Percentiles rank a stretch among this genome's conserved stretches.
phyloP scores from a whole-genome alignment of 495 filamentous ascomycete genomes.

The Lophium mytilinum region DNA sequence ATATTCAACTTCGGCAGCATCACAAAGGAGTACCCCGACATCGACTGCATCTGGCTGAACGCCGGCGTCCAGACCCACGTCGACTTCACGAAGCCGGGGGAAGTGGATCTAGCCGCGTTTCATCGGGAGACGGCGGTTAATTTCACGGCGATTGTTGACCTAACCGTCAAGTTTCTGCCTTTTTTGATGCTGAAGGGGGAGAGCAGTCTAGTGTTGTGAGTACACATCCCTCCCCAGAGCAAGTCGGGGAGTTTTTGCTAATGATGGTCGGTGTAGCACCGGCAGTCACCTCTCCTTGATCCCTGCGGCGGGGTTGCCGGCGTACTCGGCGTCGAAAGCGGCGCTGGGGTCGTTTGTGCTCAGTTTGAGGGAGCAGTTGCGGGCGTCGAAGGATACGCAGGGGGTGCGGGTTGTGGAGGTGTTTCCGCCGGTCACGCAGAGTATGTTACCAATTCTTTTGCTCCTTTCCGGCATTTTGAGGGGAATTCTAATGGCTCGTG shows the following conservation, averaged over 20 bases:
- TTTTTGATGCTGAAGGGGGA: conserved; percentile 2
- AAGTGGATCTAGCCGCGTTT: conserved; percentile 8
- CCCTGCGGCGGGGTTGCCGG: conserved; percentile 33
- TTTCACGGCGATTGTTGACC: conserved; percentile 15
- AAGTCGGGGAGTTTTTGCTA: not conserved
- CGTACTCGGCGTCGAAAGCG: conserved; percentile 40
- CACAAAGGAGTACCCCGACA: conserved; percentile 9
- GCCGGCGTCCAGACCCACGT: conserved; percentile 14
- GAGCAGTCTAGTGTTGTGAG: conserved; percentile 9
- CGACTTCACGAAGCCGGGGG: conserved; percentile 8
- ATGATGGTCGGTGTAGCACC: conserved; percentile 29
- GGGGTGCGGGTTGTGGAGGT: not conserved
- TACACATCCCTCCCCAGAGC: not conserved
- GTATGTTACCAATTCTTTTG: too few relatives aligned
- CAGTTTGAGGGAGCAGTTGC: conserved; percentile 5
- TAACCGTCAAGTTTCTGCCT: conserved; percentile 20
- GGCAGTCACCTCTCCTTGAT: conserved; percentile 38
- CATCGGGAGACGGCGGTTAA: conserved; percentile 18
- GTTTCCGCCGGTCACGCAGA: not conserved
- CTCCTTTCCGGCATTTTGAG: not conserved
- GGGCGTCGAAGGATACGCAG: not conserved
- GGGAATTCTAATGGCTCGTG: not conserved
- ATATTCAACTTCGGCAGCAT: not conserved
- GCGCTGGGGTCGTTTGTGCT: conserved; percentile 39
- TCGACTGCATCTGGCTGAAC: conserved; percentile 26